Evolutionary conservation across 768 basidiomycete genomes (phyloP).

Genomic region (Naganishia kalamii): DNA sequence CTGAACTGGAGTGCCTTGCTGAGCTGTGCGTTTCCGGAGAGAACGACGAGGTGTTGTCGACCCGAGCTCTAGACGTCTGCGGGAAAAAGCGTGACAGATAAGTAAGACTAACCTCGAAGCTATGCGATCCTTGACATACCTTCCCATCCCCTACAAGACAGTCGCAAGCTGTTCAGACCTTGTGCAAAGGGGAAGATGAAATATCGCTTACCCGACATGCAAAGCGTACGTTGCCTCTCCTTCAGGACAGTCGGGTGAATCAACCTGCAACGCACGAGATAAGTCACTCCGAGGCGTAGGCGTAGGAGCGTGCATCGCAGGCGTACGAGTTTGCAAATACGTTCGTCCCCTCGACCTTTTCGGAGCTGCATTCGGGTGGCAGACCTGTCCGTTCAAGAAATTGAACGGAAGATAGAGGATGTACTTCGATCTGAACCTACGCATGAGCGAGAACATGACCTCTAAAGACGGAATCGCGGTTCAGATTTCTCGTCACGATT

Average conservation of each 20-base stretch:
- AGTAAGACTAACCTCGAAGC: too few species aligned
- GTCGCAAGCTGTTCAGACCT: background rate
- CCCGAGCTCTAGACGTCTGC: too few species aligned
- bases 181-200: too few species aligned
- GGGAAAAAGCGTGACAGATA: too few species aligned
- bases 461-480: background rate
- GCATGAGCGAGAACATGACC: conserved; percentile 46
- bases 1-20: too few species aligned
- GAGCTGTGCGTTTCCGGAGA: too few species aligned
- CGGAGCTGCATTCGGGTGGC: conserved; percentile 43
- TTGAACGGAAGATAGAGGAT: background rate
- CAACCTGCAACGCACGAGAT: conserved; percentile 18
- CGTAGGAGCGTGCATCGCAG: background rate
- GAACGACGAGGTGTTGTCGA: too few species aligned
- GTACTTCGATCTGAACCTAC: conserved; percentile 23
- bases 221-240: conserved; percentile 42
- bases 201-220: conserved; percentile 34
- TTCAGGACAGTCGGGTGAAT: conserved; percentile 44
- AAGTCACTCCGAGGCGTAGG: background rate
- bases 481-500: too few species aligned
- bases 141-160: conserved; percentile 17
- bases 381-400: conserved; percentile 30
- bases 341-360: conserved; percentile 45
- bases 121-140: background rate
- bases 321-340: conserved; percentile 40